Conservation (phyloP, 208 protist genomes). For the Crithidia sp. region DNA sequence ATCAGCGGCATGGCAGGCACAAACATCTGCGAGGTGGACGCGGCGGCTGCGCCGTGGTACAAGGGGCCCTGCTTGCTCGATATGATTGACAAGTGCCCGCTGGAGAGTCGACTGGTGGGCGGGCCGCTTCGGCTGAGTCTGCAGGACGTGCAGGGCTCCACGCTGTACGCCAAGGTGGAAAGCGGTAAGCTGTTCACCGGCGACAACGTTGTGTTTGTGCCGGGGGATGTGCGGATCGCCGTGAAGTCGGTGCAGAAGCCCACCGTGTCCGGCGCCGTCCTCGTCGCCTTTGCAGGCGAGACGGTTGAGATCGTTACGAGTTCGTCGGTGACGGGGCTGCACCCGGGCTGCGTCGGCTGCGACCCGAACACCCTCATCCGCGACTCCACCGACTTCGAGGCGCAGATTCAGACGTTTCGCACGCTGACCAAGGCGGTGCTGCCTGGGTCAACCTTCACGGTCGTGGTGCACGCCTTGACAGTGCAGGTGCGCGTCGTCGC, state of each 20-base stretch:
- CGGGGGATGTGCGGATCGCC: slow-evolving; percentile 54
- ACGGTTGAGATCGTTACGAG: slow-evolving; percentile 67
- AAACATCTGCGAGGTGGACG: slow-evolving; percentile 54
- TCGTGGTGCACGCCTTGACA: slow-evolving; percentile 74
- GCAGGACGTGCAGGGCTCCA: slow-evolving; percentile 66
- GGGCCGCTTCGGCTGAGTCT: slow-evolving; percentile 75
- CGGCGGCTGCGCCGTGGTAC: slow-evolving; percentile 70
- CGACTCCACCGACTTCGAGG: slow-evolving; percentile 75
- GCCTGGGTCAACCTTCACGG: slow-evolving; percentile 70
- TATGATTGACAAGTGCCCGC: slow-evolving; percentile 73
- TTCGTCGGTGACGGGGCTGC: slow-evolving; percentile 57
- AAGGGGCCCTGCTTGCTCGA: slow-evolving; percentile 66
- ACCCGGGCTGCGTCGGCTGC: slow-evolving; percentile 75
- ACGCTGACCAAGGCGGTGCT: slow-evolving; percentile 69
- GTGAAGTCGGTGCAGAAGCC: slow-evolving; percentile 69
- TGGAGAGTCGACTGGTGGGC: slow-evolving; percentile 70
- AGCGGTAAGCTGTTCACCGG: slow-evolving; percentile 63
- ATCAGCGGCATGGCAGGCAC: slow-evolving; percentile 77
- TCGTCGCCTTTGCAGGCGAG: slow-evolving; percentile 81
- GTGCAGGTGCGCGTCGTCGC: slow-evolving; percentile 68
- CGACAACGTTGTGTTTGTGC: slow-evolving; percentile 59
- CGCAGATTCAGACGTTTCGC: slow-evolving; percentile 79
- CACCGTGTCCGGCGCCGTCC: slow-evolving; percentile 51
- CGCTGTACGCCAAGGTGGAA: slow-evolving; percentile 80
- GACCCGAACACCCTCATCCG: slow-evolving; percentile 26